phyloP scores from a whole-genome alignment of 805 yeast species.

The Candida schatavii region DNA sequence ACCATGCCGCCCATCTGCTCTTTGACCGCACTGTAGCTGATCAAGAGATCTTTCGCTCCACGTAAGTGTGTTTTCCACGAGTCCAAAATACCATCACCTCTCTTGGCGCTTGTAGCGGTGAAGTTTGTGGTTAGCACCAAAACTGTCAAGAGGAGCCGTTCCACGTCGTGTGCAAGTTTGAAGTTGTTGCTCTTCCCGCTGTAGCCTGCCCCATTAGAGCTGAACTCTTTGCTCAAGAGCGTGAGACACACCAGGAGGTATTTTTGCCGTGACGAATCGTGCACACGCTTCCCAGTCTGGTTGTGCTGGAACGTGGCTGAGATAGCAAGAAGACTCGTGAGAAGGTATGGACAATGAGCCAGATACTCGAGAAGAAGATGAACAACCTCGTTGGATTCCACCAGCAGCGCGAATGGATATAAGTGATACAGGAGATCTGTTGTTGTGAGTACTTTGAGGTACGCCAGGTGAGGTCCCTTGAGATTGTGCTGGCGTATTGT shows the following conservation, averaged over 20 bases:
- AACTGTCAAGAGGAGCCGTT: conserved; percentile 61
- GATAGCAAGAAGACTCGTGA: conserved; percentile 64
- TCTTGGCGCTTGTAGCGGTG: conserved; percentile 36
- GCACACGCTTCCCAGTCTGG: conserved; percentile 29
- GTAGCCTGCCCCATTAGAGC: conserved; percentile 27
- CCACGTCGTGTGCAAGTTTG: conserved; percentile 46
- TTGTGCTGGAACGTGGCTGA: conserved; percentile 59
- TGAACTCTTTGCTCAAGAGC: conserved; percentile 46
- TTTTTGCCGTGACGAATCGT: conserved; percentile 53
- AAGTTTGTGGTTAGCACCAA: conserved; percentile 58
- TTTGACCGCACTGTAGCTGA: conserved; percentile 40
- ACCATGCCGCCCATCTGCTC: conserved; percentile 1
- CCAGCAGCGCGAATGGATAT: conserved; percentile 37
- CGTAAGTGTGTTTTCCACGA: conserved; percentile 62
- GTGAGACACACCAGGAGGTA: conserved; percentile 59
- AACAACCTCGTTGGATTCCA: conserved; percentile 34
- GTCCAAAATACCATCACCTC: conserved; percentile 17
- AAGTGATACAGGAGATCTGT: conserved; percentile 30
- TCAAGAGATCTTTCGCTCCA: conserved; percentile 58
- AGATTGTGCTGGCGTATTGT: conserved; percentile 23
- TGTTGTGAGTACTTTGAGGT: conserved; percentile 26
- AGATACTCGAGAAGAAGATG: conserved; percentile 53
- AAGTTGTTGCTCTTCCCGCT: conserved; percentile 16
- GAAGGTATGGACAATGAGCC: conserved; percentile 52
- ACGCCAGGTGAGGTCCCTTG: conserved; percentile 28